Percentiles rank a stretch among this genome's conserved stretches.
These are phyloP conservation scores for Antarctomyces pellizariae DNA, from an alignment of 495 filamentous ascomycete genomes.

Conservation along the genomic window DNA sequence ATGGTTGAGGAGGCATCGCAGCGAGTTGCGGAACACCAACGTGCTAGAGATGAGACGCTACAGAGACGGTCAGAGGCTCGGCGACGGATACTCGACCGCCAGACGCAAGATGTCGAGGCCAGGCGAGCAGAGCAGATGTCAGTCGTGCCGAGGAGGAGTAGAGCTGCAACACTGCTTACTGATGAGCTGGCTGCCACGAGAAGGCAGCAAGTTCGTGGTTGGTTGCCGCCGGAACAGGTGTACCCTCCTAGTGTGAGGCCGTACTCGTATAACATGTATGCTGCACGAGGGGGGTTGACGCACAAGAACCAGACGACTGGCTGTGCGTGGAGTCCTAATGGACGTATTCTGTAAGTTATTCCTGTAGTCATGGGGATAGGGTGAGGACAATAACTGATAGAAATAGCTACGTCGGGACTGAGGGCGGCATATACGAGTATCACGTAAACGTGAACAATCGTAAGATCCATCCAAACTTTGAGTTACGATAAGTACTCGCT, in stretches of 20 bases:
- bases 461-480: slow-evolving; percentile 37
- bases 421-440: slow-evolving; percentile 54
- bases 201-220: too few species aligned
- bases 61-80: too few species aligned
- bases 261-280: background rate
- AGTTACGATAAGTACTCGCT: slow-evolving; percentile 35
- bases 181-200: too few species aligned
- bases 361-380: background rate
- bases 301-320: slow-evolving; percentile 42
- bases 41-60: too few species aligned
- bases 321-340: slow-evolving; percentile 45
- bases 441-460: slow-evolving; percentile 39
- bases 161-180: too few species aligned
- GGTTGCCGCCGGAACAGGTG: too few species aligned
- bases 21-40: too few species aligned
- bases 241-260: background rate
- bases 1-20: too few species aligned
- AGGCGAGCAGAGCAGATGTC: too few species aligned
- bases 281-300: background rate
- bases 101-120: too few species aligned
- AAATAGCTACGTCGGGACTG: slow-evolving; percentile 43
- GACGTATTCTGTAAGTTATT: slow-evolving; percentile 40
- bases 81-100: background rate
- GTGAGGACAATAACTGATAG: slow-evolving; percentile 5
- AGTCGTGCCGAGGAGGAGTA: too few species aligned